Base-by-base conservation (phyloP, 2,329 filamentous ascomycete genomes). In the Chaetomiaceae sp. region DNA sequence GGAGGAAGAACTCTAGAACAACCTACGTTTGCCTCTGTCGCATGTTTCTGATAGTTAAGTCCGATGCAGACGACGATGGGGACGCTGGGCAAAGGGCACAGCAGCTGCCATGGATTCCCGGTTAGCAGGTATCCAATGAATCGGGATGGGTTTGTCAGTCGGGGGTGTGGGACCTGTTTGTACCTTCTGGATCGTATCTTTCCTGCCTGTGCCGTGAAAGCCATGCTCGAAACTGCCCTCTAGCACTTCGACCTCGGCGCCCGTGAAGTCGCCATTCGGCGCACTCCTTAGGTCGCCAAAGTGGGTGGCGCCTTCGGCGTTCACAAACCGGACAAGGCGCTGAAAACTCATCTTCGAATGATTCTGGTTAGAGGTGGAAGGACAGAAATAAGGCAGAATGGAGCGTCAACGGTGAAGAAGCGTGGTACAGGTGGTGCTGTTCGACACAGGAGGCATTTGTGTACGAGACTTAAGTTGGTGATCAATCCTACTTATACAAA, bases 11-110 rank as follows among this genome's bases (percentile, higher is more conserved):
- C 10, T 4, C 9, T 5, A 12, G 41, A 19, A n/a, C 3, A 12
- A 10, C 27, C 13, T 43, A 43, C 41, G 13, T 43, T 43, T 20
- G 41, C 41, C 17, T 43, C 41, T 3, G 41, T 43, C 21, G 41
- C 41, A 20, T 43, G 41, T 14, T 33, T 20, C 41, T 43, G 41
- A 17, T 43, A 43, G 25, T 43, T 43, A 13, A 43, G 30, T 5
- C 41, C 41, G 41, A 43, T 43, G 41, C 41, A 43, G 27, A 43
- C 16, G 17, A 43, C 27, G 9, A 43, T 16, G 41, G 41, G 41
- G 2, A 43, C 41, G 17, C 14, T 43, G 17, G 41, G 27, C 5
- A 43, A 10, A 9, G 41, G 41, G 13, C 17, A 43, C 27, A 43
- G 17, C 27, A 43, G 27, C 27, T 38, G 16, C 12, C 35, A 5